Evolutionary conservation across 129 eudicot genomes (phyloP).

Genomic region (Heracleum sosnowskyi): DNA sequence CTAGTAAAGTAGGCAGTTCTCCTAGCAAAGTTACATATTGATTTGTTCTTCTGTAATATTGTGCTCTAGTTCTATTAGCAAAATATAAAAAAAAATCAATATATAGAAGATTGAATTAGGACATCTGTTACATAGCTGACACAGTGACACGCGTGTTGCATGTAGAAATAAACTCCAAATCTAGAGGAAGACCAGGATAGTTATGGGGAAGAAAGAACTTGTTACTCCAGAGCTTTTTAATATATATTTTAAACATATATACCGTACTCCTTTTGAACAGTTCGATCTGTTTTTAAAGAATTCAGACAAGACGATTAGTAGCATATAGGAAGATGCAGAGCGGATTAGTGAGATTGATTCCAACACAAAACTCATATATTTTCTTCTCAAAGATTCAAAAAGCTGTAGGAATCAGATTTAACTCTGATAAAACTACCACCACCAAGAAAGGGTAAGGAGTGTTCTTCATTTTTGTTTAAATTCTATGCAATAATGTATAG

Average conservation of each 20-base stretch:
- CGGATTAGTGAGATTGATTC: not conserved
- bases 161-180: not conserved
- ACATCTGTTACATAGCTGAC: not conserved
- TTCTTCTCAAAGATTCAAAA: not conserved
- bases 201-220: not conserved
- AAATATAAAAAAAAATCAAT: no score
- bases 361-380: not conserved
- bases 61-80: no score
- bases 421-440: not conserved
- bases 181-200: not conserved
- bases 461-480: not conserved
- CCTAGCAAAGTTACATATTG: no score
- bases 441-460: constrained; percentile 23
- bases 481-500: not conserved
- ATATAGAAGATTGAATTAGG: not conserved
- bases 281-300: not conserved
- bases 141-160: not conserved
- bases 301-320: not conserved
- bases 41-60: not conserved
- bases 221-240: not conserved
- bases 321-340: not conserved
- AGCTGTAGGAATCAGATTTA: constrained; percentile 20
- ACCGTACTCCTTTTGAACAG: not conserved
- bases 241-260: not conserved
- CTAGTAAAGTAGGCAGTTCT: constrained; percentile 84